Conservation (phyloP, 306 rosid genomes). For the Leucaena leucocephala region DNA sequence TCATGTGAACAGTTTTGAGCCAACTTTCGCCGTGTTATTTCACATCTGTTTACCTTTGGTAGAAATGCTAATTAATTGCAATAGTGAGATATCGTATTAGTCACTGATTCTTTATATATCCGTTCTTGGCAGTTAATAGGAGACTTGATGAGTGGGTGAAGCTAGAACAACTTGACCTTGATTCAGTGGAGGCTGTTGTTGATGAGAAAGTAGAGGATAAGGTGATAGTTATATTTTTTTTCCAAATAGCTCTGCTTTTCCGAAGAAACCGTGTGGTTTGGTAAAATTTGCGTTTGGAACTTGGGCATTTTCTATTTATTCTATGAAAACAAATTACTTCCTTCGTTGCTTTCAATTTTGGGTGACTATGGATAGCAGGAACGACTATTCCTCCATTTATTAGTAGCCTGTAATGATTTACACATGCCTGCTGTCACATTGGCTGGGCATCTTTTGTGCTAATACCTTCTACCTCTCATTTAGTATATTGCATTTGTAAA, state of each 20-base stretch:
- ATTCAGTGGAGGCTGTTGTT: slow-evolving; percentile 90
- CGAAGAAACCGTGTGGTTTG: background rate
- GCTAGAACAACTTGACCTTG: slow-evolving; percentile 96
- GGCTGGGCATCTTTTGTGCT: slow-evolving; percentile 5
- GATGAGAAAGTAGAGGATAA: slow-evolving; percentile 99
- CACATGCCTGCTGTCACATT: background rate
- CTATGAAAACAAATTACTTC: background rate
- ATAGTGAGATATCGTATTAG: background rate
- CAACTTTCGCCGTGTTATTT: background rate
- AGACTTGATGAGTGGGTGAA: slow-evolving; percentile 99
- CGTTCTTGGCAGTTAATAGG: slow-evolving; percentile 72
- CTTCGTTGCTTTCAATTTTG: slow-evolving; percentile 13
- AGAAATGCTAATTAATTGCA: slow-evolving; percentile 5
- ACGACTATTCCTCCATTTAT: background rate
- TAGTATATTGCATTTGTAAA: slow-evolving; percentile 28
- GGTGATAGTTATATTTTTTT: slow-evolving; percentile 48
- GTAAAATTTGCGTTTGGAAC: background rate
- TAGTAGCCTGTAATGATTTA: slow-evolving; percentile 26
- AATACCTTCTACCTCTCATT: slow-evolving; percentile 30
- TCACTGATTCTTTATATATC: background rate
- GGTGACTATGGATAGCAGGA: background rate
- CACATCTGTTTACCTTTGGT: background rate
- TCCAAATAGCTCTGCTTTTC: background rate
- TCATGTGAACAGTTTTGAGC: background rate
- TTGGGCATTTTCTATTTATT: background rate